Evolutionary conservation across 2,329 filamentous ascomycete genomes (phyloP).

Genomic region (Setomelanomma holmii): DNA sequence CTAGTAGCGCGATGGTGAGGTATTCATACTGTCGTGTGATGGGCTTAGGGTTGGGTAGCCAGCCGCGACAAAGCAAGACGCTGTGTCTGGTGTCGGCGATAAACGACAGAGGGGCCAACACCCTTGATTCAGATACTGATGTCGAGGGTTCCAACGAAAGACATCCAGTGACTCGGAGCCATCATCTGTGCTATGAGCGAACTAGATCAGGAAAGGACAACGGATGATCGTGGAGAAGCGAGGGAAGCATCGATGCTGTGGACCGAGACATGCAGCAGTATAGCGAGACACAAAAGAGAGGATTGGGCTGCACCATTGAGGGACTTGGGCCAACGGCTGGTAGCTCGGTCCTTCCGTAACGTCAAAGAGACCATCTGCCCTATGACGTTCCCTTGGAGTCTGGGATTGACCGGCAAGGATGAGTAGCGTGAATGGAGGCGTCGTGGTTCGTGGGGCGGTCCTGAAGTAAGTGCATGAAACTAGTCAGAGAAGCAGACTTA

Average conservation of each 20-base stretch:
- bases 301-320: constrained; percentile 14
- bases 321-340: not conserved
- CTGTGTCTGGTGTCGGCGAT: constrained; percentile 18
- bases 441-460: constrained; percentile 25
- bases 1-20: constrained; percentile 1
- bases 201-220: constrained; percentile 30
- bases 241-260: constrained; percentile 31
- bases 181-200: constrained; percentile 10
- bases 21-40: constrained; percentile 31
- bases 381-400: constrained; percentile 30
- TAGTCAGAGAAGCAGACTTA: not conserved
- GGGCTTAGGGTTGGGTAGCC: constrained; percentile 11
- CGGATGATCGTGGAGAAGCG: constrained; percentile 18
- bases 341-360: constrained; percentile 38
- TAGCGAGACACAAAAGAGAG: constrained; percentile 4
- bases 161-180: constrained; percentile 22
- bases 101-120: constrained; percentile 24
- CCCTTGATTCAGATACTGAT: constrained; percentile 31
- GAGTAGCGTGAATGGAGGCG: constrained; percentile 18
- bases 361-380: constrained; percentile 18
- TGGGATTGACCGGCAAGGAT: constrained; percentile 26
- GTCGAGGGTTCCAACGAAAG: constrained; percentile 24
- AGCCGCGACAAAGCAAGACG: constrained; percentile 20
- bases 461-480: constrained; percentile 12
- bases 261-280: constrained; percentile 13